Conservation (phyloP, 768 basidiomycete species). For the Mycena sanguinolenta region DNA sequence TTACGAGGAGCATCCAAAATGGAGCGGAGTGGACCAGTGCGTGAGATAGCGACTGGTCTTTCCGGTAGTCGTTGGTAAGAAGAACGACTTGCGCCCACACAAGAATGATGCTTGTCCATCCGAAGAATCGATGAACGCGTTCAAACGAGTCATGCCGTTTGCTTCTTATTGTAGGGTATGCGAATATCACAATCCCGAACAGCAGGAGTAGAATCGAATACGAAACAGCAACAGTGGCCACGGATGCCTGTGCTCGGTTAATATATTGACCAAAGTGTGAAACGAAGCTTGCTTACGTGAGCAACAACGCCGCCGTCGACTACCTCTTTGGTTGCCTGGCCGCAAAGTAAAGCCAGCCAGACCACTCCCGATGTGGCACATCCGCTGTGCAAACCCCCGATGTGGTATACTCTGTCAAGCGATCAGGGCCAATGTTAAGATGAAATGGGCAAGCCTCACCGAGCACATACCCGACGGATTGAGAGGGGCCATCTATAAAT, state of each 20-base stretch:
- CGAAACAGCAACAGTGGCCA: slow-evolving; percentile 63
- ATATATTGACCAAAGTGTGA: too few relatives aligned
- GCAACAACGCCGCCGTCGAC: slow-evolving; percentile 45
- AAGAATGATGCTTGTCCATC: slow-evolving; percentile 65
- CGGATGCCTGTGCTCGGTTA: slow-evolving; percentile 55
- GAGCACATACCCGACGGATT: slow-evolving; percentile 65
- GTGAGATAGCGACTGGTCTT: slow-evolving; percentile 53
- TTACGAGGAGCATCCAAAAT: slow-evolving; percentile 69
- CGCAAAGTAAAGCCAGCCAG: slow-evolving; percentile 66
- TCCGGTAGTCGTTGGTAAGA: slow-evolving; percentile 65
- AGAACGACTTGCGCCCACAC: slow-evolving; percentile 71
- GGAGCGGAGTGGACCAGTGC: slow-evolving; percentile 59
- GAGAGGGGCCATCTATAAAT: slow-evolving; percentile 65
- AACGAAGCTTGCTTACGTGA: slow-evolving; percentile 28
- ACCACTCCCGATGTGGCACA: slow-evolving; percentile 66
- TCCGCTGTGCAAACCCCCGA: slow-evolving; percentile 74
- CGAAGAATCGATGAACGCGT: slow-evolving; percentile 67
- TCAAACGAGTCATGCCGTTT: slow-evolving; percentile 68
- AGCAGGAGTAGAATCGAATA: slow-evolving; percentile 65
- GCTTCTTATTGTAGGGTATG: slow-evolving; percentile 62
- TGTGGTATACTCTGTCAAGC: slow-evolving; percentile 62
- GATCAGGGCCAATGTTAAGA: not conserved
- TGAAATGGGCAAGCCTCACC: slow-evolving; percentile 3
- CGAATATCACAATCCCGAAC: slow-evolving; percentile 63
- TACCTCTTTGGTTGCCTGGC: slow-evolving; percentile 64